Conservation (phyloP, 2,329 filamentous ascomycete species). For the Bipolaris bicolor region DNA sequence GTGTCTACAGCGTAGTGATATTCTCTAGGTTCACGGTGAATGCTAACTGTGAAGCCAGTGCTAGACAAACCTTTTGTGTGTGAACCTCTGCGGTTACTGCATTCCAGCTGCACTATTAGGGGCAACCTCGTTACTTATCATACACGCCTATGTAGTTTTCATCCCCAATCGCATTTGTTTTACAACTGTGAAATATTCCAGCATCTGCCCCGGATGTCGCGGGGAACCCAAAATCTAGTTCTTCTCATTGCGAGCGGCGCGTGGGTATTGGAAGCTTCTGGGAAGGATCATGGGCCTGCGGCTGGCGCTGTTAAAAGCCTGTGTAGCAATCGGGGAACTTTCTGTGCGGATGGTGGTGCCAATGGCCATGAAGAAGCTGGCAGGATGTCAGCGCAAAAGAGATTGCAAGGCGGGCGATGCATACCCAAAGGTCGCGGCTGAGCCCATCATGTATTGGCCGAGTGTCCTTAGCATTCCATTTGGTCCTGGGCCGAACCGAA, state of each 20-base stretch:
- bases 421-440: conserved; percentile 94
- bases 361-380: conserved; percentile 96
- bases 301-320: conserved; percentile 75
- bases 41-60: neutral
- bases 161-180: conserved; percentile 19
- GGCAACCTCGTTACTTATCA: conserved; percentile 6
- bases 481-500: conserved; percentile 89
- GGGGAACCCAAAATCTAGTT: conserved; percentile 26
- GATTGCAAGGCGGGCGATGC: conserved; percentile 25
- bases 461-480: conserved; percentile 94
- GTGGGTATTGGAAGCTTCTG: conserved; percentile 40
- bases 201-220: conserved; percentile 2
- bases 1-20: neutral
- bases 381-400: conserved; percentile 24
- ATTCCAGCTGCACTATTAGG: neutral
- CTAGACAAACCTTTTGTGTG: neutral
- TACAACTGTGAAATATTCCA: conserved; percentile 19
- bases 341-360: conserved; percentile 96
- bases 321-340: conserved; percentile 74
- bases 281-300: conserved; percentile 73
- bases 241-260: conserved; percentile 33
- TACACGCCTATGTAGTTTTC: conserved; percentile 20
- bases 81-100: conserved; percentile 1
- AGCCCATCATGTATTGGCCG: conserved; percentile 95
- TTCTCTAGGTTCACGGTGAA: conserved; percentile 7